Evolutionary conservation across 2,329 filamentous ascomycete species (phyloP), one percentile per base, ranked within the genome.

Genomic region (Colletotrichum aenigma): DNA sequence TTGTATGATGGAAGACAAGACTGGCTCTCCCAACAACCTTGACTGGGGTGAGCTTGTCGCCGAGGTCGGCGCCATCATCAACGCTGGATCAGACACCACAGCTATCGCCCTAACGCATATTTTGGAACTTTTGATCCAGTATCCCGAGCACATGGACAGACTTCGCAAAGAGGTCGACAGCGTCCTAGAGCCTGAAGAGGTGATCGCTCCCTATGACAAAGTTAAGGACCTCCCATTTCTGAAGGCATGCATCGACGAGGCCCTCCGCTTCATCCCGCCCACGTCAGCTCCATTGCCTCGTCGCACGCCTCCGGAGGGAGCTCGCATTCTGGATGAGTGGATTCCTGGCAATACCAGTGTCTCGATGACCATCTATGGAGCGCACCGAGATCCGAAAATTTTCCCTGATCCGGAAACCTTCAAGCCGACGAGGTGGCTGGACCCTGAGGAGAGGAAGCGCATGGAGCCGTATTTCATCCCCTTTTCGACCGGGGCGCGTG

Each of bases 11-110:
- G 65, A 67, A 15, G 30, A 43, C 48, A 67, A 84, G 70, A 82
- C 85, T 24, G 86, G 82, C 15, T 80, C 81, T 4, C 81, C 85
- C 1, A 82, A 83, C 30, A 81, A 86, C 48, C 85, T 92, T 2
- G 88, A 91, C 74, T 90, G 86, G 86, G 90, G 90, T 28, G 90
- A 93, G 80, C 88, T 92, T 10, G 86, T 90, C 0, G 89, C 90
- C 18, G 90, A 92, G 78, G 83, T 90, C 24, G 84, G 81, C 58
- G 89, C 88, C 79, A 91, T 91, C 85, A 86, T 87, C 77, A 86
- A 85, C 75, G 90, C 89, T 1, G 89, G 89, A 6, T 86, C 83
- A 4, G 88, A 86, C 24, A 91, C 89, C 0, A 91, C 89, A 2
- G 81, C 81, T 10, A 84, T 84, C 79, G 84, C 89, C 7, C 86